Conservation (phyloP, 192 early-diverging fungal genomes). For the Linnemannia exigua region DNA sequence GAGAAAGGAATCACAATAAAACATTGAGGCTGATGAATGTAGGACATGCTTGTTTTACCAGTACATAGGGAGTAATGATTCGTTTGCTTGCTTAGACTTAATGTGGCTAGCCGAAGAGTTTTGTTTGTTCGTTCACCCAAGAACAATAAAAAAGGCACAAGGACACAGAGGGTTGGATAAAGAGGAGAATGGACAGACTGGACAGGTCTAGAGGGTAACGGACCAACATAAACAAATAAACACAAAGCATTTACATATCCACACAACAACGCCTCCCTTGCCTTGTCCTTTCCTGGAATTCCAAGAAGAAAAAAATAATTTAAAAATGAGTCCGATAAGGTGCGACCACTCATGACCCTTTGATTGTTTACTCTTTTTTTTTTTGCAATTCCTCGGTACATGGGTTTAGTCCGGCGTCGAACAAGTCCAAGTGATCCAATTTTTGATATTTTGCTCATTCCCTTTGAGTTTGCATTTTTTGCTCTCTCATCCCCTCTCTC, state of each 20-base stretch:
- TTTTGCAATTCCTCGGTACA: background rate
- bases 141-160: background rate
- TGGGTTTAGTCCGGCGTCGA: background rate
- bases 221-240: background rate
- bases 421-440: constrained; percentile 1
- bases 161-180: background rate
- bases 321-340: background rate
- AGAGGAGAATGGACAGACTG: background rate
- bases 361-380: background rate
- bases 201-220: background rate
- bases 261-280: background rate
- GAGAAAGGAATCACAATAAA: too few relatives aligned
- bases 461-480: background rate
- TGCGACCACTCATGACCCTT: constrained; percentile 1
- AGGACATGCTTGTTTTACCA: too few relatives aligned
- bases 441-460: background rate
- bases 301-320: background rate
- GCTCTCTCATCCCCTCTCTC: background rate
- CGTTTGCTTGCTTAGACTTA: background rate
- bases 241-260: background rate
- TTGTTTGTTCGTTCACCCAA: background rate
- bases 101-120: background rate
- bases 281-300: background rate
- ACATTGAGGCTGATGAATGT: too few relatives aligned
- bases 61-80: too few relatives aligned